Evolutionary conservation across 2,329 filamentous ascomycete genomes (phyloP).

Genomic region (Zalaria sp.): DNA sequence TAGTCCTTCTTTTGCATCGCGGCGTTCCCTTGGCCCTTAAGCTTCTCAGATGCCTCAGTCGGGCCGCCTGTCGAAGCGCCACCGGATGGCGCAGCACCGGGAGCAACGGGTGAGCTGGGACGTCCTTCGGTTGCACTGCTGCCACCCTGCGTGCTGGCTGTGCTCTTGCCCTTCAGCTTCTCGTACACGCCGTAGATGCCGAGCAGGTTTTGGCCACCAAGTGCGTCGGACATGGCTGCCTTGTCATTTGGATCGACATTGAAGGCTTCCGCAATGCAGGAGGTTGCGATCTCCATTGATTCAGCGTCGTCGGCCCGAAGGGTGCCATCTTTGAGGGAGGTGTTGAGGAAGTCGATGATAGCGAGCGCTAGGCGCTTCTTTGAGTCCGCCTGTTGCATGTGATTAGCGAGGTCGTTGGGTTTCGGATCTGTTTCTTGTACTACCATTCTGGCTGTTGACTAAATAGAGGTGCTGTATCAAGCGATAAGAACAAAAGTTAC

Average conservation of each 20-base stretch:
- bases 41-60: constrained; percentile 68
- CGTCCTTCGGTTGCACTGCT: constrained; percentile 18
- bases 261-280: constrained; percentile 92
- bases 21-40: constrained; percentile 85
- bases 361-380: constrained; percentile 89
- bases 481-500: too few species aligned
- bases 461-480: too few species aligned
- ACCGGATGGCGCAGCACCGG: constrained; percentile 34
- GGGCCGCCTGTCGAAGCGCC: constrained; percentile 14
- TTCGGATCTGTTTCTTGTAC: too few species aligned
- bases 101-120: constrained; percentile 19
- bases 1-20: constrained; percentile 96
- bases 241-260: constrained; percentile 77
- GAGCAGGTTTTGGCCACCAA: constrained; percentile 75
- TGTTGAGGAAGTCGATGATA: constrained; percentile 87
- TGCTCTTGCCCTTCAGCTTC: constrained; percentile 63
- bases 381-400: constrained; percentile 22
- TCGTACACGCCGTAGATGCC: constrained; percentile 94
- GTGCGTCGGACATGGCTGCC: constrained; percentile 56
- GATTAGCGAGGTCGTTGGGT: constrained; percentile 14
- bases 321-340: constrained; percentile 76
- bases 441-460: too few species aligned
- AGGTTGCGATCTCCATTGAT: constrained; percentile 83
- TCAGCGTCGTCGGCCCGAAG: constrained; percentile 79
- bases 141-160: constrained; percentile 28